phyloP scores from a whole-genome alignment of 129 eudicot species.

The Deinandra increscens region DNA sequence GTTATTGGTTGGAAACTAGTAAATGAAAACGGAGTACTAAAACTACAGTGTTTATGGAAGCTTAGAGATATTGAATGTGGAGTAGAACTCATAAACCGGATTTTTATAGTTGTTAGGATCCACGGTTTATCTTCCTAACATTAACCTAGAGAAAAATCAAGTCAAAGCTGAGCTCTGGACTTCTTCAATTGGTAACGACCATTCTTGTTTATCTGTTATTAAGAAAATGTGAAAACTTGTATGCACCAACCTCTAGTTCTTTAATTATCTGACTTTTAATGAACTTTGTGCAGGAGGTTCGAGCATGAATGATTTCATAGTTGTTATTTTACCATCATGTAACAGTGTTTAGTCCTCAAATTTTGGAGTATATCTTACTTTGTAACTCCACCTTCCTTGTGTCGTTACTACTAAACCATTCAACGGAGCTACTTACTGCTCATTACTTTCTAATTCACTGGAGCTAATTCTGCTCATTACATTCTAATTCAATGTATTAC shows the following conservation, averaged over 20 bases:
- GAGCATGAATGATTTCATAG: conserved; percentile 91
- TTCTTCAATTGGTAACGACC: conserved; percentile 54
- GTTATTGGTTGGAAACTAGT: conserved; percentile 81
- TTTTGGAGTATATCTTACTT: conserved; percentile 8
- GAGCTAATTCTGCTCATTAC: conserved; percentile 10
- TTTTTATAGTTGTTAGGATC: conserved; percentile 48
- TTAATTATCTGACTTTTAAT: background rate
- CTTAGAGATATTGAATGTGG: conserved; percentile 60
- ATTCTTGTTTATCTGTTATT: no score
- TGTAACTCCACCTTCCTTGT: background rate
- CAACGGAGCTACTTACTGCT: no score
- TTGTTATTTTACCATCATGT: conserved; percentile 30
- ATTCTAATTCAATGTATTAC: conserved; percentile 23
- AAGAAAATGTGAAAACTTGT: no score
- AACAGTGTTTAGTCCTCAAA: conserved; percentile 44
- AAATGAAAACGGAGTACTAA: conserved; percentile 46
- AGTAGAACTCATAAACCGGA: conserved; percentile 64
- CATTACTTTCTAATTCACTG: no score
- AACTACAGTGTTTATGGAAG: conserved; percentile 80
- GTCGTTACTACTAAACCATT: background rate
- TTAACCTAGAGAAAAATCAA: conserved; percentile 68
- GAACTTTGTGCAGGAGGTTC: conserved; percentile 56
- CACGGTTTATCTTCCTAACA: conserved; percentile 63
- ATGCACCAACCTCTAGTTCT: no score
- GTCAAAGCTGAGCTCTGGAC: conserved; percentile 86